These are phyloP conservation scores for Panellus pusillus DNA, from an alignment of 768 basidiomycete genomes.

Conservation along the genomic window DNA sequence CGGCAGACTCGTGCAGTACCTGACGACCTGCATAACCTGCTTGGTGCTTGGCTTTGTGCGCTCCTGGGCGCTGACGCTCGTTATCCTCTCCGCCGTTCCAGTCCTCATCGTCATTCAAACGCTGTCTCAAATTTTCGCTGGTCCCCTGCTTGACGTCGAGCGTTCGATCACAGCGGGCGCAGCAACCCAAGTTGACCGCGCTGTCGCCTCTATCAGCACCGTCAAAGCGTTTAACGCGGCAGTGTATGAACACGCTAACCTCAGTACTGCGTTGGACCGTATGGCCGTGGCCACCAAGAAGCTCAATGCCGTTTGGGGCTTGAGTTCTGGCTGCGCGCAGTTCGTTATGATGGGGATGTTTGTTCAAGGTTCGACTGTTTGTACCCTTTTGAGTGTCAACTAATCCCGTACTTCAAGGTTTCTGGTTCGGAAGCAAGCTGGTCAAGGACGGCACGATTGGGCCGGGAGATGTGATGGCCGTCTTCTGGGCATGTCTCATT, in stretches of 20 bases:
- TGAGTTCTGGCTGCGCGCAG: slow-evolving; percentile 54
- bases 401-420: slow-evolving; percentile 32
- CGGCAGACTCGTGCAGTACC: slow-evolving; percentile 62
- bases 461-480: slow-evolving; percentile 69
- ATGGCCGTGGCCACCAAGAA: slow-evolving; percentile 42
- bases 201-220: slow-evolving; percentile 62
- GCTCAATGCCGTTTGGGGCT: slow-evolving; percentile 60
- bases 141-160: slow-evolving; percentile 54
- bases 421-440: slow-evolving; percentile 78
- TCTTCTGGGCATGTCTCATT: slow-evolving; percentile 82
- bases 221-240: slow-evolving; percentile 79
- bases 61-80: slow-evolving; percentile 67
- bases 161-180: slow-evolving; percentile 54
- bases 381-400: neutral
- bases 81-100: slow-evolving; percentile 74
- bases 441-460: slow-evolving; percentile 59
- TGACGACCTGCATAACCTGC: slow-evolving; percentile 62
- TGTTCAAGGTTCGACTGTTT: slow-evolving; percentile 46
- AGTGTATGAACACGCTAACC: slow-evolving; percentile 43
- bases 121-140: slow-evolving; percentile 57
- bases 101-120: slow-evolving; percentile 60
- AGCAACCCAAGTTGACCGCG: slow-evolving; percentile 64
- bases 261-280: slow-evolving; percentile 41
- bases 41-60: slow-evolving; percentile 64
- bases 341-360: slow-evolving; percentile 76